Evolutionary conservation across 495 filamentous ascomycete species (phyloP).

Genomic region (Penicillium arizonense): DNA sequence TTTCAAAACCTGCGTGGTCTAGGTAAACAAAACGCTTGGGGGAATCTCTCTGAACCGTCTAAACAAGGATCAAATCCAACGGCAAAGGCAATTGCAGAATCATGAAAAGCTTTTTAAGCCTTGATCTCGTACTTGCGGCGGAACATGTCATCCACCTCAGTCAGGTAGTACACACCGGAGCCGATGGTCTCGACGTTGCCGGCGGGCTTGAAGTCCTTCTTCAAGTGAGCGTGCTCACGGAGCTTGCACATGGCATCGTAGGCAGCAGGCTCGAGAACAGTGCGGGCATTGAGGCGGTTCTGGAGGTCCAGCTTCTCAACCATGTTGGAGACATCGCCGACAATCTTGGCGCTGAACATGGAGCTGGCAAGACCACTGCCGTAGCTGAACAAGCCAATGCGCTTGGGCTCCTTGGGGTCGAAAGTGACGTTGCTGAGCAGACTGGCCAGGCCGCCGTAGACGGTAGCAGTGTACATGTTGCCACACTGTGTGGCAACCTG

Average conservation of each 20-base stretch:
- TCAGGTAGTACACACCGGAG: conserved; percentile 84
- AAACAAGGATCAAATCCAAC: conserved; percentile 32
- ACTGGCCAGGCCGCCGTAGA: conserved; percentile 81
- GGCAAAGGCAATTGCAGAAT: conserved; percentile 25
- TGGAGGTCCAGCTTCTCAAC: conserved; percentile 78
- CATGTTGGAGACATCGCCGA: conserved; percentile 73
- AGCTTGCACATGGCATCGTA: conserved; percentile 96
- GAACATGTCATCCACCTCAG: conserved; percentile 93
- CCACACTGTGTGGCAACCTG: conserved; percentile 91
- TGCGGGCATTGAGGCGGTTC: conserved; percentile 67
- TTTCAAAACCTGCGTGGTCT: conserved; percentile 21
- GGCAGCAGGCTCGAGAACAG: conserved; percentile 72
- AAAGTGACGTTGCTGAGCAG: conserved; percentile 71
- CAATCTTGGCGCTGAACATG: conserved; percentile 84
- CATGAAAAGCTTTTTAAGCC: conserved; percentile 54
- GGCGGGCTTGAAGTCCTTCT: conserved; percentile 82
- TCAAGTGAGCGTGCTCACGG: conserved; percentile 88
- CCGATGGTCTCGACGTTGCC: conserved; percentile 77
- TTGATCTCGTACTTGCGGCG: conserved; percentile 84
- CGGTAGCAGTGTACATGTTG: conserved; percentile 98
- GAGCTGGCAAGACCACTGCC: conserved; percentile 88
- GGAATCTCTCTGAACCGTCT: conserved; percentile 45
- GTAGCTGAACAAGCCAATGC: conserved; percentile 91
- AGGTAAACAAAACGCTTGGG: conserved; percentile 32
- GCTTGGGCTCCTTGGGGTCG: conserved; percentile 75